Evolutionary conservation across 176 grass and related monocot genomes (phyloP).

Genomic region (Triticum urartu): DNA sequence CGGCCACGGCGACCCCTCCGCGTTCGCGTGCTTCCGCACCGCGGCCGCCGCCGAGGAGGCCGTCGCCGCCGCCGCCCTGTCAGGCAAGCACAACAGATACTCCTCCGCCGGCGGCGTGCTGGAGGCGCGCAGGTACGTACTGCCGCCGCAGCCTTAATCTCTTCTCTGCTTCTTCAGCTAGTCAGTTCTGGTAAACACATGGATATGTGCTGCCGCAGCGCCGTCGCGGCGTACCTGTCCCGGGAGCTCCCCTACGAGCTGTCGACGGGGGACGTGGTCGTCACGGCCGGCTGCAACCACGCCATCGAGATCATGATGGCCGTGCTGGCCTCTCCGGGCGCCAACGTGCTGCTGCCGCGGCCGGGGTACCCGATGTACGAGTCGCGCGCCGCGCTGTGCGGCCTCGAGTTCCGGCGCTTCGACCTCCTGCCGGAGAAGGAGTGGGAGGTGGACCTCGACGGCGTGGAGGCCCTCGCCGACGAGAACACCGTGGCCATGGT

Average conservation of each 20-base stretch:
- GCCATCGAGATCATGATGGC: conserved; percentile 46
- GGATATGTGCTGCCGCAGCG: conserved; percentile 1
- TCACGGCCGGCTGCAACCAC: conserved; percentile 52
- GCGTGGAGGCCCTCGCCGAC: conserved; percentile 52
- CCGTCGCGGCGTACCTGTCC: conserved; percentile 54
- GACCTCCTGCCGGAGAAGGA: conserved; percentile 45
- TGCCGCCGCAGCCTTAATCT: not conserved
- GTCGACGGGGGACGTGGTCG: conserved; percentile 32
- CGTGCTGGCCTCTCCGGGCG: conserved; percentile 38
- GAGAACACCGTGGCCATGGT: conserved; percentile 52
- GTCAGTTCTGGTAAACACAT: not conserved
- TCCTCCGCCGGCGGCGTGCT: not conserved
- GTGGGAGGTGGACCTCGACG: conserved; percentile 58
- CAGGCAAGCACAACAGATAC: conserved; percentile 31
- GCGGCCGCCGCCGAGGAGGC: conserved; percentile 14
- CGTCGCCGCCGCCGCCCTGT: not conserved
- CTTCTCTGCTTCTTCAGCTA: not conserved
- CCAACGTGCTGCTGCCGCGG: conserved; percentile 50
- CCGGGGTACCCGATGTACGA: conserved; percentile 44
- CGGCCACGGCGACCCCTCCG: conserved; percentile 41
- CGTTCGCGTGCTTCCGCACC: conserved; percentile 42
- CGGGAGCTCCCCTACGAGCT: conserved; percentile 48
- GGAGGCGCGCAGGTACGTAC: conserved; percentile 35
- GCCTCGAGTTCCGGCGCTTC: conserved; percentile 38
- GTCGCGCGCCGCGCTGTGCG: conserved; percentile 16